Conservation (phyloP, 495 filamentous ascomycete species). For the Penicillium samsonianum region DNA sequence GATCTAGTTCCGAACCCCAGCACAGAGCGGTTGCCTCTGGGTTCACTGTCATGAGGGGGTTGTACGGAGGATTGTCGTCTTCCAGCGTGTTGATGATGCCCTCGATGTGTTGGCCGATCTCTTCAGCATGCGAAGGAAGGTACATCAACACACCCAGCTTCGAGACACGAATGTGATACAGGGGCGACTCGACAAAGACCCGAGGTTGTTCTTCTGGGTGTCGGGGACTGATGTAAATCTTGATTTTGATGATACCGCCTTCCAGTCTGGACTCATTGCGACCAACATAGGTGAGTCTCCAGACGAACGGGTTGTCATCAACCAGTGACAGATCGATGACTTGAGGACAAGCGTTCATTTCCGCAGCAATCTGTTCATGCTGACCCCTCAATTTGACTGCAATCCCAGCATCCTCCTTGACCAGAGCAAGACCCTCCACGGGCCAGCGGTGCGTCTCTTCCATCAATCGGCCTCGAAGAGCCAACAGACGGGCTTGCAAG, state of each 20-base stretch:
- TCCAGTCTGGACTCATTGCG: conserved; percentile 92
- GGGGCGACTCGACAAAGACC: conserved; percentile 72
- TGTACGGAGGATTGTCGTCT: conserved; percentile 83
- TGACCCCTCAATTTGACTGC: conserved; percentile 81
- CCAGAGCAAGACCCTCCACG: conserved; percentile 61
- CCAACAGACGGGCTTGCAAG: conserved; percentile 65
- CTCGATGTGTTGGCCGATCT: conserved; percentile 81
- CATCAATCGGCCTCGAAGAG: conserved; percentile 67
- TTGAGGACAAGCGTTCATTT: conserved; percentile 65
- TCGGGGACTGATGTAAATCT: conserved; percentile 77
- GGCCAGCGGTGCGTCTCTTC: conserved; percentile 74
- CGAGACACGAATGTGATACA: conserved; percentile 90
- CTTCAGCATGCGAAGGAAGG: conserved; percentile 69
- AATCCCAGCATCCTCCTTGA: conserved; percentile 68
- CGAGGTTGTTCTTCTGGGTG: conserved; percentile 93
- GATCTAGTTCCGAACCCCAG: conserved; percentile 79
- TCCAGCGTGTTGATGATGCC: conserved; percentile 82
- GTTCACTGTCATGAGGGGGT: conserved; percentile 86
- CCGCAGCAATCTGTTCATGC: conserved; percentile 77
- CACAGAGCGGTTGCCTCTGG: conserved; percentile 83
- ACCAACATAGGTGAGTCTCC: conserved; percentile 78
- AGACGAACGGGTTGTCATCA: conserved; percentile 57
- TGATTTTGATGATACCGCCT: conserved; percentile 84
- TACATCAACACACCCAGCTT: conserved; percentile 81
- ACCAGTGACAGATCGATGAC: conserved; percentile 73